Evolutionary conservation across 225 moss, liverwort and hornwort genomes (phyloP).

Genomic region (Ulota crispa): DNA sequence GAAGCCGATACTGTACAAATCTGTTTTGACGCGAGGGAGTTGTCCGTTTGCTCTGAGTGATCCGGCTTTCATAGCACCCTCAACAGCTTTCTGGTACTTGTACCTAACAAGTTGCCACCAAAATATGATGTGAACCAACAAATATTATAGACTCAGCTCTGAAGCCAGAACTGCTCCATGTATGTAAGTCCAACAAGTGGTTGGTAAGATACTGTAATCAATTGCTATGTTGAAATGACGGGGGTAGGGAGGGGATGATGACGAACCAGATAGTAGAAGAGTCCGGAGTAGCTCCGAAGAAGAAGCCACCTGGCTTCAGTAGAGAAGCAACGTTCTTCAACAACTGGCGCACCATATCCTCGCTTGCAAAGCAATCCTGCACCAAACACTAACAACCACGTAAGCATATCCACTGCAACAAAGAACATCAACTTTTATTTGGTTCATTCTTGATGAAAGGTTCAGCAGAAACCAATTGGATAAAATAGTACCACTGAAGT

Average conservation of each 20-base stretch:
- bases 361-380: constrained; percentile 84
- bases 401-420: background rate
- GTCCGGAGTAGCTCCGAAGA: constrained; percentile 93
- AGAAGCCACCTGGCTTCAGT: constrained; percentile 90
- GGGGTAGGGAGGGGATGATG: constrained; percentile 35
- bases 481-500: background rate
- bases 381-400: constrained; percentile 2
- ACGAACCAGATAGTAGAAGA: constrained; percentile 96
- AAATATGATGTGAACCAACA: background rate
- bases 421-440: background rate
- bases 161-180: background rate
- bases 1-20: constrained; percentile 86
- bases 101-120: constrained; percentile 50
- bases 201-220: background rate
- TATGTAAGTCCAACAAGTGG: background rate
- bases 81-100: constrained; percentile 98
- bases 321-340: constrained; percentile 82
- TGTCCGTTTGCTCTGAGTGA: constrained; percentile 82
- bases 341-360: constrained; percentile 79
- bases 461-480: background rate
- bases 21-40: constrained; percentile 78
- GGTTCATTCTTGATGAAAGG: background rate
- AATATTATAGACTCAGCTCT: background rate
- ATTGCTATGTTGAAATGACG: constrained; percentile 19
- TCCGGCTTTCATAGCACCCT: constrained; percentile 89